These are phyloP conservation scores for Wickerhamiella pararugosa DNA, from an alignment of 1,139 yeast species.

Conservation along the genomic window DNA sequence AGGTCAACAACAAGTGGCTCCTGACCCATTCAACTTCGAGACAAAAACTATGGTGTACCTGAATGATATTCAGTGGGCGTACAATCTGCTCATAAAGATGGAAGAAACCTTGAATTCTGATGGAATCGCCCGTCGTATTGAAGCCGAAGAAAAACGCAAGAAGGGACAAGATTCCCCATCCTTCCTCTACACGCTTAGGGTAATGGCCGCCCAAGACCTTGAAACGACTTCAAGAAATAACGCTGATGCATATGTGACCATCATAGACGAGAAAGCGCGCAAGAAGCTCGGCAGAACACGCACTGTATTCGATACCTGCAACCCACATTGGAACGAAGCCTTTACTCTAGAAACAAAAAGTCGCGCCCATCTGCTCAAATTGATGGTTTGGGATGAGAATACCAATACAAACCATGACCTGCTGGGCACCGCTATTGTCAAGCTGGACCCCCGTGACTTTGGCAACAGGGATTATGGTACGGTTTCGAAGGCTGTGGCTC, in stretches of 20 bases:
- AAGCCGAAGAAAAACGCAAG: constrained; percentile 8
- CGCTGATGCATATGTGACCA: constrained; percentile 52
- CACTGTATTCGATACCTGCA: constrained; percentile 41
- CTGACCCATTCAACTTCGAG: constrained; percentile 45
- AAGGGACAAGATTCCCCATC: constrained; percentile 23
- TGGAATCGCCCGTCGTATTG: constrained; percentile 35
- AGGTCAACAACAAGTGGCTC: constrained; percentile 23
- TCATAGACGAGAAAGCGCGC: constrained; percentile 45
- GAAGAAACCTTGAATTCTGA: constrained; percentile 55
- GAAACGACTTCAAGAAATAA: constrained; percentile 39
- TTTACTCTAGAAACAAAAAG: constrained; percentile 50
- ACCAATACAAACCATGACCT: constrained; percentile 42
- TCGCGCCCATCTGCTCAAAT: constrained; percentile 13
- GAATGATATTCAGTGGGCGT: constrained; percentile 53
- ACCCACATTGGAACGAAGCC: constrained; percentile 84
- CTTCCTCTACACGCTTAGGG: constrained; percentile 50
- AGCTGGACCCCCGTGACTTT: constrained; percentile 50
- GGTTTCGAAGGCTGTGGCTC: constrained; percentile 40
- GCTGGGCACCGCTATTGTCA: constrained; percentile 52
- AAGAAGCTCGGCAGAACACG: constrained; percentile 59
- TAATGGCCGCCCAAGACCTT: constrained; percentile 59
- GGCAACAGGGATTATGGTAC: constrained; percentile 20
- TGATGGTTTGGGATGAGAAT: constrained; percentile 61
- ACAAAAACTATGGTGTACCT: constrained; percentile 59
- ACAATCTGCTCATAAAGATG: constrained; percentile 40